phyloP scores from a whole-genome alignment of 2,329 filamentous ascomycete species.

The Fusarium sp. region DNA sequence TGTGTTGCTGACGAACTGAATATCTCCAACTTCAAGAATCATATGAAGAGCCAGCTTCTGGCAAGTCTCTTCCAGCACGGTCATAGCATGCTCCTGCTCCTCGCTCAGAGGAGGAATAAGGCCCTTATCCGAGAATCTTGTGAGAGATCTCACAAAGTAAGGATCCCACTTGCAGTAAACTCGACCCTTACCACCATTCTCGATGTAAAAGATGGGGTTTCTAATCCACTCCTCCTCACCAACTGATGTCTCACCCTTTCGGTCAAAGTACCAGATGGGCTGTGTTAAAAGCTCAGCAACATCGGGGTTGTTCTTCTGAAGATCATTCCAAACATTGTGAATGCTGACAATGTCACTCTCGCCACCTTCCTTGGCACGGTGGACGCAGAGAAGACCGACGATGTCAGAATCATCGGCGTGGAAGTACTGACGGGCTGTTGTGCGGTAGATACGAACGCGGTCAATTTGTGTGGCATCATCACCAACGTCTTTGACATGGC shows the following conservation, averaged over 20 bases:
- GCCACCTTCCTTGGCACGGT: constrained; percentile 82
- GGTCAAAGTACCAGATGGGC: constrained; percentile 92
- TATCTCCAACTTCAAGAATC: constrained; percentile 87
- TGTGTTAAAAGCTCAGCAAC: constrained; percentile 79
- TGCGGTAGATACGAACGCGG: constrained; percentile 90
- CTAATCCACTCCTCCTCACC: constrained; percentile 82
- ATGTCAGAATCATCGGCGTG: constrained; percentile 87
- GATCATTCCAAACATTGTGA: constrained; percentile 84
- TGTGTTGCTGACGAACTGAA: constrained; percentile 85
- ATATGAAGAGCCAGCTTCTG: constrained; percentile 81
- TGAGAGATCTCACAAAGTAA: constrained; percentile 84
- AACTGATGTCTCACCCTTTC: constrained; percentile 83
- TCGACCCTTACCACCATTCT: constrained; percentile 70
- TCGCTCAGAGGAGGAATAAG: constrained; percentile 78
- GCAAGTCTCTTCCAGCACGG: constrained; percentile 75
- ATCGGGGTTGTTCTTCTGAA: constrained; percentile 81
- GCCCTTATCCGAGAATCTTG: constrained; percentile 78
- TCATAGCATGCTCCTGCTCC: constrained; percentile 77
- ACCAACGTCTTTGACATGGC: constrained; percentile 89
- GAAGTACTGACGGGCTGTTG: constrained; percentile 69
- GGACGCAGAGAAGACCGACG: constrained; percentile 85
- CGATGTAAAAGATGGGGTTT: constrained; percentile 80
- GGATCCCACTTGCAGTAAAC: constrained; percentile 84
- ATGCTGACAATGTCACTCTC: constrained; percentile 85
- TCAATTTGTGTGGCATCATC: constrained; percentile 86